Evolutionary conservation across 148 eudicot species (phyloP), one percentile per base, ranked within the genome.

Genomic region (Vaccinium macrocarpon): DNA sequence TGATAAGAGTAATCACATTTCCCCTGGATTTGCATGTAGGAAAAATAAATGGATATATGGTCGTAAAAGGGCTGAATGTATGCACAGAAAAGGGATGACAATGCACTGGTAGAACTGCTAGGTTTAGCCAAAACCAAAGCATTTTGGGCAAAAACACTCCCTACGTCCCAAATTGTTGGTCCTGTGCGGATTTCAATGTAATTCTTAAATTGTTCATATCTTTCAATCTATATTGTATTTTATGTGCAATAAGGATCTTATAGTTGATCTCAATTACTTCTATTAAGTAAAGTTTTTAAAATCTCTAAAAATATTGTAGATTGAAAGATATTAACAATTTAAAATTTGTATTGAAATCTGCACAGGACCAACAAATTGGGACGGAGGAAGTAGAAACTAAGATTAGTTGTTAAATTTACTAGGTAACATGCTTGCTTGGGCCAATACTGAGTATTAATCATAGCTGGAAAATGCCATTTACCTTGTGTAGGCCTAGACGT

Each of bases 41-140:
- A 72, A 8, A 72, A 35, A 14, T 2, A 35, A 71, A 12, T 29
- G 11, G 15, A 38, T 7, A 72, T 16, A 16, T 18, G 11, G 2
- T 0, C 8, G 49, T 18, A 72, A 9, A 42, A 74, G n/a, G 46
- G 46, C 8, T 61, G 68, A 61, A 61, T 21, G 12, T n/a, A 61
- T 13, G 75, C 6, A 1, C 35, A 46, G 8, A 72, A 72, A 38
- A 72, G 48, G 50, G 76, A 9, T 42, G 21, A 15, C 32, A 38
- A 4, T 35, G 19, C 46, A 42, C 46, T 42, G 46, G 46, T 42
- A 42, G 46, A 5, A 42, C 23, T 16, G 76, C 49, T 72, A 16
- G 49, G 76, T 35, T 35, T 72, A 72, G 76, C 76, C n/a, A 38
- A 72, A 14, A 35, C 76, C 76, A 38, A 72, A 35, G n/a, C 76